Base-by-base conservation (phyloP, 2,329 filamentous ascomycete species). In the Amylocarpus encephaloides region DNA sequence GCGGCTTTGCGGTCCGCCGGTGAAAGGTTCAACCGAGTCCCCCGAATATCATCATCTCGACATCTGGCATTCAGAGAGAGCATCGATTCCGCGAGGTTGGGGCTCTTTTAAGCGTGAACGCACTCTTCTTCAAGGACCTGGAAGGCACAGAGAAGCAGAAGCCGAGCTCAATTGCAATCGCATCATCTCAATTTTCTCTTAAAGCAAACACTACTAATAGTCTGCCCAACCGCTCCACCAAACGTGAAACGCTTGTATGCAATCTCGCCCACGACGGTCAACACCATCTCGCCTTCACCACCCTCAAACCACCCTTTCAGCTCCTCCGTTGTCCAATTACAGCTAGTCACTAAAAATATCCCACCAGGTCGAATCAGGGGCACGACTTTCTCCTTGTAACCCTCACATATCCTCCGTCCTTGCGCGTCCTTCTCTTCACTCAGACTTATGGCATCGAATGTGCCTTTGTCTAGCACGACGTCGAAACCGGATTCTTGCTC, bases 291-390 rank as follows among this genome's bases (percentile, higher is more conserved):
- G 3, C 44, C 44, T 12, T 47, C 55, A 16, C 52, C 68, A 2
- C 68, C 72, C 45, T 77, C 81, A 65, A 97, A 93, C 90, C 92
- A 97, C 13, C 70, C 71, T 53, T 77, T 73, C 62, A 98, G 70
- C 73, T 98, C 93, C 36, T 82, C 79, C 71, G 93, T 90, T 1
- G 92, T 97, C 93, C 93, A 98, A 70, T 98, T 98, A 68, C 93
- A 98, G 68, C 90, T 96, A 48, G 93, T 97, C 48, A 98, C 80
- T 52, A 96, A 69, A 60, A 97, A 79, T 19, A 88, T 73, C 0
- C 88, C 88, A 1, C 83, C 85, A 1, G 70, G 71, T 60, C 80
- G 82, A 46, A 97, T 77, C 56, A 97, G 74, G 26, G 69, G 70
- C 54, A 83, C 72, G 30, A 92, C 83, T 46, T 81, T 79, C 42